Evolutionary conservation across 192 early-diverging fungal species (phyloP), one percentile per base, ranked within the genome.

Genomic region (Mortierella alpina): DNA sequence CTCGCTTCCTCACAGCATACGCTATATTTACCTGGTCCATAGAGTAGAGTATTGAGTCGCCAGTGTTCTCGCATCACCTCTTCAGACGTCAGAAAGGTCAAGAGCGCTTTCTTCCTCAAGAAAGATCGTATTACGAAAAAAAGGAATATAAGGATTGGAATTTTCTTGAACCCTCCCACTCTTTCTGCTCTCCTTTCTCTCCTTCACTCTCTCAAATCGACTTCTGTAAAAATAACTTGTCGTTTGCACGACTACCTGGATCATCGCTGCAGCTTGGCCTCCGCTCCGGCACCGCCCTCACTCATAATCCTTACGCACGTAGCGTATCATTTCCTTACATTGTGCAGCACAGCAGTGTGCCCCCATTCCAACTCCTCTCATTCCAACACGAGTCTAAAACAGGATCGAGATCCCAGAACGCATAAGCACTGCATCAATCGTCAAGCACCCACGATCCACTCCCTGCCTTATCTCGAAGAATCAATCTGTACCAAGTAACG

Each of bases 91-190:
- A 31, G 31, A 31, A 31, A 23, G 46, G 42, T 56, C 31, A 11
- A 14, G 50, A 18, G 23, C 31, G 17, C 15, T 11, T 47, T 5
- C 13, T 47, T 31, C 13, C 6, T 48, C 14, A 59, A 10, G 59
- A 55, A 40, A 60, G 46, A n/a, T 60, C n/a, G n/a, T n/a, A n/a
- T n/a, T n/a, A n/a, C n/a, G n/a, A 70, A 54, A 59, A 73, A 73
- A 74, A 74, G 57, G 63, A 66, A 76, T 76, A 76, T 76, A 76
- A 76, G 22, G 73, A 76, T 76, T 76, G 59, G 73, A 76, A 76
- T 70, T 47, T 31, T 31, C 68, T 6, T 52, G 48, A 61, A 67
- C 58, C 23, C 64, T 66, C 58, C 57, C 59, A 49, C 53, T 59
- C 59, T 57, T 68, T 68, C 12, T n/a, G 9, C 46, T 20, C 46